Conservation (phyloP, 169 alveolate species). For the Cryptosporidium andersoni region DNA sequence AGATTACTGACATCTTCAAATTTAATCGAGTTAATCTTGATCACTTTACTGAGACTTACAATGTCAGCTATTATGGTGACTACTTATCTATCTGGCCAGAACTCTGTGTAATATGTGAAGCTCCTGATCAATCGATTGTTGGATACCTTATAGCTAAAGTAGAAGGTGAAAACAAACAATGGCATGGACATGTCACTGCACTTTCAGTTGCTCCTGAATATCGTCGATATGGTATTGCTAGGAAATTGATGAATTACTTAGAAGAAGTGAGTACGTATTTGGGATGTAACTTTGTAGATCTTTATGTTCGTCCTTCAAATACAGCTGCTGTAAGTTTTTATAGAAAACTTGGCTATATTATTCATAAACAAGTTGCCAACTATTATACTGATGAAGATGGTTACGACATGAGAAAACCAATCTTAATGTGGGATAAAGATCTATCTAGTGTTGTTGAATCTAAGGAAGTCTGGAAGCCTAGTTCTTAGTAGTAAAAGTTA, state of each 20-base stretch:
- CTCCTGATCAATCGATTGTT: slow-evolving; percentile 86
- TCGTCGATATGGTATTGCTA: slow-evolving; percentile 91
- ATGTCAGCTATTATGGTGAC: slow-evolving; percentile 87
- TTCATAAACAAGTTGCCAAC: slow-evolving; percentile 83
- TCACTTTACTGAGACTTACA: slow-evolving; percentile 90
- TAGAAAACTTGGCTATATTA: slow-evolving; percentile 86
- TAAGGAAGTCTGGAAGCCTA: no score
- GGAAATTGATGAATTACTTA: slow-evolving; percentile 86
- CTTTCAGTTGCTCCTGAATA: slow-evolving; percentile 93
- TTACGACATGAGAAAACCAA: slow-evolving; percentile 83
- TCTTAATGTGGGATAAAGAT: background rate
- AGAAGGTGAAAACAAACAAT: slow-evolving; percentile 88
- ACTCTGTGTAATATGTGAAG: slow-evolving; percentile 88
- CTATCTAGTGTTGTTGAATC: no score
- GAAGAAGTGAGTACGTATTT: slow-evolving; percentile 88
- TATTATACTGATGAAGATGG: slow-evolving; percentile 93
- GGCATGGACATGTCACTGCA: slow-evolving; percentile 98
- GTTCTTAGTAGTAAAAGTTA: no score
- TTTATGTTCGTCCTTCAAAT: slow-evolving; percentile 92
- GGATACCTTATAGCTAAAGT: slow-evolving; percentile 92
- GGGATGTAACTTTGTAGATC: slow-evolving; percentile 91
- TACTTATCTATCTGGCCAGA: slow-evolving; percentile 92
- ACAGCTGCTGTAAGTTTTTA: slow-evolving; percentile 90
- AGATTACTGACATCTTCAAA: slow-evolving; percentile 81
- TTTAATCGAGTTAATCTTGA: slow-evolving; percentile 90